Evolutionary conservation across 2,329 filamentous ascomycete genomes (phyloP), one percentile per base, ranked within the genome.

Genomic region (Septoria linicola): DNA sequence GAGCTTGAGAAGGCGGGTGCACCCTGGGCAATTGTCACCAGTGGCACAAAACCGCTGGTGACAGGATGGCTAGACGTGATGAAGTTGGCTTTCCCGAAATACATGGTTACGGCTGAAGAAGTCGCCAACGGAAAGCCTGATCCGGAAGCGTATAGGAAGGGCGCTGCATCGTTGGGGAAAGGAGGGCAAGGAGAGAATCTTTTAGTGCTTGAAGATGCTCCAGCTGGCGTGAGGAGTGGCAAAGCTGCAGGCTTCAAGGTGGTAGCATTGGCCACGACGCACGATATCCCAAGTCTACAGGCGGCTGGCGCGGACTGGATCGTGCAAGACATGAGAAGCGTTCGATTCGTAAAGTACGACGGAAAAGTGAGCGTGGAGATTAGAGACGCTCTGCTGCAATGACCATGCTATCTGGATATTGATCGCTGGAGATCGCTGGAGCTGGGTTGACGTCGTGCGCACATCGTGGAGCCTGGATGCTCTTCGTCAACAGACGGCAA

Each of bases 171-270:
- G 50, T 64, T 78, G 16, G 66, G 68, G 1, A 76, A 16, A 73
- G 27, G 66, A 67, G 11, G 57, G 32, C 8, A 17, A 20, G 35
- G 43, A 36, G 42, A 34, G 14, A 39, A 41, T 49, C 77, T 92
- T 36, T 75, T 96, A 49, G 91, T 96, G 41, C 73, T 96, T 31
- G 91, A 96, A 72, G 91, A 96, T 73, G 88, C 88, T 49, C 90
- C 91, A 4, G 88, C 89, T 6, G 91, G 91, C 4, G 88, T 96
- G 65, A 78, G 74, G 58, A 83, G 90, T 21, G 91, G 90, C 41
- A 95, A 91, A 72, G 88, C 82, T 1, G 91, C 91, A 8, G 90
- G 89, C 1, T 96, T 87, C 74, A 84, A 81, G 66, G 91, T 96
- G 10, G 73, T 95, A 39, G 91, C 84, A n/a, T 73, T 96, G 47